A percentile compares a stretch with the other conserved stretches of the same genome.
These are phyloP conservation scores for Cryptococcus sp. DNA, from an alignment of 1,284 basidiomycete species.

Conservation along the genomic window DNA sequence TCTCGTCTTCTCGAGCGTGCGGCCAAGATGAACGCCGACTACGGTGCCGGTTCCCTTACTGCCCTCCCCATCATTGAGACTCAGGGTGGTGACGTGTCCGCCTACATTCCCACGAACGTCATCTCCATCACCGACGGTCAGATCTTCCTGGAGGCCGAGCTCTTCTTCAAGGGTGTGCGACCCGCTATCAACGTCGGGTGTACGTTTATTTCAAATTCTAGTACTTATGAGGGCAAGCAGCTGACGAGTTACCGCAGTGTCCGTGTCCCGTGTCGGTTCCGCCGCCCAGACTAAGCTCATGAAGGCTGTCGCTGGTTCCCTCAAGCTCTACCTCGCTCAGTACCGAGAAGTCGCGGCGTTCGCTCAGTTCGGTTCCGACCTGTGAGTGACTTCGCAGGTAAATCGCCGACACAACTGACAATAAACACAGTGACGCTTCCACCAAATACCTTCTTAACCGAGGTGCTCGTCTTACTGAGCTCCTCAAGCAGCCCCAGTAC, in stretches of 20 bases:
- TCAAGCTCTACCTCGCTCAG: slow-evolving; percentile 99
- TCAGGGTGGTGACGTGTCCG: slow-evolving; percentile 99
- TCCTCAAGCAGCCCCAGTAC: slow-evolving; percentile 99
- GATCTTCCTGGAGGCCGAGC: slow-evolving; percentile 99
- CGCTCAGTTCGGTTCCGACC: slow-evolving; percentile 99
- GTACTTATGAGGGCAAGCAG: background rate
- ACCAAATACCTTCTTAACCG: slow-evolving; percentile 95
- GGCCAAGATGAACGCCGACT: slow-evolving; percentile 98
- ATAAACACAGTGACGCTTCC: slow-evolving; percentile 68
- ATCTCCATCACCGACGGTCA: slow-evolving; percentile 97
- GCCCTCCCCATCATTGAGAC: slow-evolving; percentile 99
- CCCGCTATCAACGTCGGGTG: slow-evolving; percentile 99
- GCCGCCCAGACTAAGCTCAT: slow-evolving; percentile 99
- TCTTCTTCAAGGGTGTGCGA: slow-evolving; percentile 99
- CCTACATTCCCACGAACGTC: slow-evolving; percentile 80
- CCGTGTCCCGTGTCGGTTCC: slow-evolving; percentile 98
- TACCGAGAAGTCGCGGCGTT: slow-evolving; percentile 98
- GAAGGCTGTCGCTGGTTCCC: slow-evolving; percentile 99
- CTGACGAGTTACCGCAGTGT: slow-evolving; percentile 53
- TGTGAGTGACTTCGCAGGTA: slow-evolving; percentile 46
- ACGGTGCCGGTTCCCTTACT: slow-evolving; percentile 96
- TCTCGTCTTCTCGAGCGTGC: slow-evolving; percentile 99
- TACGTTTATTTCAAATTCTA: slow-evolving; percentile 4
- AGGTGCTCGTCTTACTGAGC: slow-evolving; percentile 97
- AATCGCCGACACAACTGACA: slow-evolving; percentile 7